Conservation (phyloP, 495 filamentous ascomycete species). For the Daldinia caldariorum region DNA sequence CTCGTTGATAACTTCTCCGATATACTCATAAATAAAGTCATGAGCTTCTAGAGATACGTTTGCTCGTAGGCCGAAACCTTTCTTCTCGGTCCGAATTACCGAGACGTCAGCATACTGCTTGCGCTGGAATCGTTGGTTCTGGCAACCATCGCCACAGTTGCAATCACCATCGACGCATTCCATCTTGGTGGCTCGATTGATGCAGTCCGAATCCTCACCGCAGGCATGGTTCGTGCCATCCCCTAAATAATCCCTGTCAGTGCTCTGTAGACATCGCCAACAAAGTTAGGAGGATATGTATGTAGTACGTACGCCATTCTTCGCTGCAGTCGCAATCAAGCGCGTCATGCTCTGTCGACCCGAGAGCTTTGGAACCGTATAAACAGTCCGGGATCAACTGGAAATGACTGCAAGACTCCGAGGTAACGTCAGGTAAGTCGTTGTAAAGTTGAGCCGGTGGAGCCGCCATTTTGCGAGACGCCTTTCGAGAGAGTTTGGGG, state of each 20-base stretch:
- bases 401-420: slow-evolving; percentile 79
- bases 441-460: slow-evolving; percentile 71
- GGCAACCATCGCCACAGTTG: slow-evolving; percentile 85
- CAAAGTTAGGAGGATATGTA: slow-evolving; percentile 24
- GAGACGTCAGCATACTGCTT: slow-evolving; percentile 89
- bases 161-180: slow-evolving; percentile 88
- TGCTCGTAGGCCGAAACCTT: slow-evolving; percentile 90
- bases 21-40: slow-evolving; percentile 97
- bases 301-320: slow-evolving; percentile 87
- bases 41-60: slow-evolving; percentile 78
- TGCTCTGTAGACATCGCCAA: slow-evolving; percentile 31
- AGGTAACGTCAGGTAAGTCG: slow-evolving; percentile 76
- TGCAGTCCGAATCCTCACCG: slow-evolving; percentile 97
- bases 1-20: slow-evolving; percentile 98
- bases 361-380: slow-evolving; percentile 89
- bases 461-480: slow-evolving; percentile 72
- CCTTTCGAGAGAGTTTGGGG: slow-evolving; percentile 77
- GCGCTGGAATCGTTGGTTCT: slow-evolving; percentile 94
- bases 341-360: slow-evolving; percentile 86
- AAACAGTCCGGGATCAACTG: slow-evolving; percentile 81
- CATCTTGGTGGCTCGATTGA: slow-evolving; percentile 98
- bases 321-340: slow-evolving; percentile 96
- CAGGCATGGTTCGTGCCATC: slow-evolving; percentile 82
- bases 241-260: slow-evolving; percentile 62
- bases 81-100: slow-evolving; percentile 97